A percentile compares a stretch with the other conserved stretches of the same genome.
phyloP scores from a whole-genome alignment of 805 yeast genomes.

The Cyberlindnera veronae region DNA sequence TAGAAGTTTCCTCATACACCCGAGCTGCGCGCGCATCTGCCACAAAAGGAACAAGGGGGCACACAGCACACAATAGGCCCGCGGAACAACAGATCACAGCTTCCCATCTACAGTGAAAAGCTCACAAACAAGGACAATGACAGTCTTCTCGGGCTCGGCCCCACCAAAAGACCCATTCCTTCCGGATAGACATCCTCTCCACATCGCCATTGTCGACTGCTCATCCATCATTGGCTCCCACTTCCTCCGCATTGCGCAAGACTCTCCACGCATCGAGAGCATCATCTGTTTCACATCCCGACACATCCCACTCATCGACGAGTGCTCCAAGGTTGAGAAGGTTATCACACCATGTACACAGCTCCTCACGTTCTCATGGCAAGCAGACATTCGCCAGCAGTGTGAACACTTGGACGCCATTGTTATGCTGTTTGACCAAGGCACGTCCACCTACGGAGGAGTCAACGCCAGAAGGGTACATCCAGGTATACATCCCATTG shows the following conservation, averaged over 20 bases:
- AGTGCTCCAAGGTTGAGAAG: neutral
- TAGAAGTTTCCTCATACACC: no score
- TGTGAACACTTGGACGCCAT: slow-evolving; percentile 3
- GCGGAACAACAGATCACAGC: no score
- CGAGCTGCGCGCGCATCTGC: no score
- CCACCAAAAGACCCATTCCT: neutral
- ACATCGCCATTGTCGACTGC: slow-evolving; percentile 4
- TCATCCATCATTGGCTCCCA: slow-evolving; percentile 4
- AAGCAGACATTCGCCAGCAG: neutral
- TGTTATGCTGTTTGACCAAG: slow-evolving; percentile 2
- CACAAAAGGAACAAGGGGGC: no score
- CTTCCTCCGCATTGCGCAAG: neutral
- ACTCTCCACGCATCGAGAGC: neutral
- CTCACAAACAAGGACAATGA: no score
- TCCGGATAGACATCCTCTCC: neutral
- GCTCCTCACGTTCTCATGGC: neutral
- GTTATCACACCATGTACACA: neutral
- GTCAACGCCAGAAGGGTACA: neutral
- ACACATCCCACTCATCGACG: neutral
- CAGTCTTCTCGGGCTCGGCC: no score
- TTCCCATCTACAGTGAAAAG: no score
- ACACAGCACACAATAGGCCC: no score
- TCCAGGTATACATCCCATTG: neutral
- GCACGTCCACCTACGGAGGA: neutral
- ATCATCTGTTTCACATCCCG: slow-evolving; percentile 1